Conservation (phyloP, 1,284 basidiomycete species). For the Psilocybe mexicana region DNA sequence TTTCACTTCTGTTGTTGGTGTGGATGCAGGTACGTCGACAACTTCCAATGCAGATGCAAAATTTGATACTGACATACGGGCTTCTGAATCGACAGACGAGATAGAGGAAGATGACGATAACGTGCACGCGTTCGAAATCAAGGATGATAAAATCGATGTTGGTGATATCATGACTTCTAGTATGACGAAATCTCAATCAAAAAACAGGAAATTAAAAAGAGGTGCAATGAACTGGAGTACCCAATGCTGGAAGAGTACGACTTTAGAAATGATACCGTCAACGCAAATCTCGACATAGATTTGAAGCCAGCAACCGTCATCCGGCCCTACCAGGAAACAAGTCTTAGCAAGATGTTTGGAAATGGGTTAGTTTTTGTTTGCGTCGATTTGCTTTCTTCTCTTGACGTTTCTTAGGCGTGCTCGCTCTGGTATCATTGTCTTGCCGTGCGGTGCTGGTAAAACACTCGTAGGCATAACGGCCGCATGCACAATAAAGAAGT, state of each 20-base stretch:
- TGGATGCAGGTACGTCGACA: constrained; percentile 72
- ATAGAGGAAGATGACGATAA: constrained; percentile 96
- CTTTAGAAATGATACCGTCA: constrained; percentile 93
- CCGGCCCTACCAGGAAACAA: constrained; percentile 96
- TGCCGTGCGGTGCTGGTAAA: constrained; percentile 98
- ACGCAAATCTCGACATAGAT: constrained; percentile 95
- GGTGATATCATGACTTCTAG: constrained; percentile 24
- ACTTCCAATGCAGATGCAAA: constrained; percentile 9
- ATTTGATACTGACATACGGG: neutral
- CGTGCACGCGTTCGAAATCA: constrained; percentile 93
- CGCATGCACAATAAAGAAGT: constrained; percentile 99
- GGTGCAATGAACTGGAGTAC: constrained; percentile 93
- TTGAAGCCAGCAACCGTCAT: constrained; percentile 96
- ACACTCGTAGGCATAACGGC: constrained; percentile 99
- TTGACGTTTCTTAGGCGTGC: constrained; percentile 65
- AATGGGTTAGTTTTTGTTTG: constrained; percentile 68
- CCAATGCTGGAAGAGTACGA: constrained; percentile 98
- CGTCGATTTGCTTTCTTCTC: neutral
- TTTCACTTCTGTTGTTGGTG: constrained; percentile 90
- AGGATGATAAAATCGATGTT: constrained; percentile 89
- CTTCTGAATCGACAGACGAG: constrained; percentile 61
- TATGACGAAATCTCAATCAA: neutral
- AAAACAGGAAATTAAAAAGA: constrained; percentile 82
- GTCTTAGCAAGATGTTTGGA: constrained; percentile 97
- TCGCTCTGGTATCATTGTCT: constrained; percentile 96